Conservation (phyloP, 1,284 basidiomycete species). For the Thelephora terrestris region DNA sequence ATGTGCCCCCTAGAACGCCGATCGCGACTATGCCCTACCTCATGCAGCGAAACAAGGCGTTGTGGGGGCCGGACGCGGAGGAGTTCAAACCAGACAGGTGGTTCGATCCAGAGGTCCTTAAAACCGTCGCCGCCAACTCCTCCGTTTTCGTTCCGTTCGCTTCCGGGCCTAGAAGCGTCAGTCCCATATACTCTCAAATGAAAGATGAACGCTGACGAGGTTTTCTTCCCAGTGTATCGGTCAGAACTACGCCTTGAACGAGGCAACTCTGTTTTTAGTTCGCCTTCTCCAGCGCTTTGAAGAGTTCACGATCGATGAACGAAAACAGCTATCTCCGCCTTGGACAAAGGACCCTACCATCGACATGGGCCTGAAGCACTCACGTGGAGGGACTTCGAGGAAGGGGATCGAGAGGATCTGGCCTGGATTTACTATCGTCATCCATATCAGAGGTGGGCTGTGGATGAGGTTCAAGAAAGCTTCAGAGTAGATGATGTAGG, state of each 20-base stretch:
- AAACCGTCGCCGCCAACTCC: constrained; percentile 39
- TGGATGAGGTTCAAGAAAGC: no score
- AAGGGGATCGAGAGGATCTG: constrained; percentile 45
- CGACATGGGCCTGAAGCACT: neutral
- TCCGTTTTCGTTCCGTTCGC: constrained; percentile 55
- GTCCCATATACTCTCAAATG: constrained; percentile 7
- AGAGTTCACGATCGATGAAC: constrained; percentile 43
- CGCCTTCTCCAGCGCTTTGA: constrained; percentile 49
- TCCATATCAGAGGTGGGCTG: neutral
- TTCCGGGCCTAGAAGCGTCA: constrained; percentile 39
- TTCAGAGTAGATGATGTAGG: no score
- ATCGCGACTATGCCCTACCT: constrained; percentile 45
- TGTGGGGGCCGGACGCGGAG: constrained; percentile 58
- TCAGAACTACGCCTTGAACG: constrained; percentile 60
- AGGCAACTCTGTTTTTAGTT: constrained; percentile 57
- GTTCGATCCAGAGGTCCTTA: constrained; percentile 38
- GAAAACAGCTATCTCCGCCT: constrained; percentile 48
- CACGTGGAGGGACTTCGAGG: constrained; percentile 31
- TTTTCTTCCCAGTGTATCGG: constrained; percentile 41
- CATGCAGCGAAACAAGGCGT: constrained; percentile 41
- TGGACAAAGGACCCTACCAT: constrained; percentile 34
- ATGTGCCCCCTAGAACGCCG: constrained; percentile 44
- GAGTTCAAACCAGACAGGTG: constrained; percentile 62
- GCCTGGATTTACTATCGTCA: constrained; percentile 36
- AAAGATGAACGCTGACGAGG: neutral